Evolutionary conservation across 768 basidiomycete species (phyloP), one percentile per base, ranked within the genome.

Genomic region (Ephemerocybe angulata): DNA sequence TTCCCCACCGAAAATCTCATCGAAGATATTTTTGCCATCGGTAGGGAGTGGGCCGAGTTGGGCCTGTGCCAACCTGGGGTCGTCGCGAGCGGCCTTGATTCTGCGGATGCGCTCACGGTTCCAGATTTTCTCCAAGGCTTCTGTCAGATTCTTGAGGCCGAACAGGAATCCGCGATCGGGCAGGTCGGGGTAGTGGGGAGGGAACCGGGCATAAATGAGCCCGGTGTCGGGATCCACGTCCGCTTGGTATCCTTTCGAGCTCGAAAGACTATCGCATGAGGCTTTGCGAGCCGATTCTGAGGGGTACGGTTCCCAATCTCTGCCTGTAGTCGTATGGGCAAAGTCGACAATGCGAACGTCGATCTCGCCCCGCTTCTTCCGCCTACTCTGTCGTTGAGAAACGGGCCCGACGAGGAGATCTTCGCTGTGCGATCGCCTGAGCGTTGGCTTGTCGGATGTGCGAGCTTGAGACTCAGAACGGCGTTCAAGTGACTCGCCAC

Each of bases 271-370:
- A 60, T 84, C 81, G 56, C 74, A 68, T 13, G 76, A 66, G 28
- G 68, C 62, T 38, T 62, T 56, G 31, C 69, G 71, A 55, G 74
- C 76, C 31, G 73, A 67, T 21, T 76, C 69, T 3, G 78, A 71
- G 1, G 86, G 81, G 65, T 81, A 80, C 11, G 86, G 80, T 40
- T 90, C 70, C 83, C 92, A 98, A 70, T 99, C 97, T 22, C 80
- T 79, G 12, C 97, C 97, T 1, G 95, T 98, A 8, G 94, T 98
- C 50, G 97, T 98, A 66, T 98, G 96, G 12, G 96, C 97, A 72
- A 99, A 99, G 71, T 99, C 97, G 53, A 99, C 97, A 50, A 99
- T 85, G 31, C 95, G 92, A 58, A 99, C 90, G 65, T 91, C 93
- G 56, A 98, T 83, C 67, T 97, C 96, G 29, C 97, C 97, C 22